Base-by-base conservation (phyloP, 108 stramenopile species). In the Pseudonitzschia multistriata region DNA sequence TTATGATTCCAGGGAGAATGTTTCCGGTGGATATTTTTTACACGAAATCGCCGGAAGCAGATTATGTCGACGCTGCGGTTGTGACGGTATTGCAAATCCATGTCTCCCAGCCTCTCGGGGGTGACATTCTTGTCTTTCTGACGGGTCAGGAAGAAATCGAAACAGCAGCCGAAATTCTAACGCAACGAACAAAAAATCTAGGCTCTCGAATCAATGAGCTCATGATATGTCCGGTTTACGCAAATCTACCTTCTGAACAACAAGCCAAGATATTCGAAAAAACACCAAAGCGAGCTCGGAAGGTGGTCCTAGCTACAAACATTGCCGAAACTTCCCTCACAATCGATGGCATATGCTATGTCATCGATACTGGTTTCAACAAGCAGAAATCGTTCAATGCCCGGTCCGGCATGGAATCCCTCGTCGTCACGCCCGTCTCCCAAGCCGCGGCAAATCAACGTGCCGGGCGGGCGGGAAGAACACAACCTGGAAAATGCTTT, bases 101-200 rank as follows among this genome's bases (percentile, higher is more conserved):
- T 72, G 90, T 99, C 45, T 90, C 96, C 28, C 98, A 99, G 78
- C 96, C 95, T 0, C 74, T 97, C 13, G 57, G 57, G 25, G 99
- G 99, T 14, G 99, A 99, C 76, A 90, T 98, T 67, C 86, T 99
- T 24, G 95, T 99, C 28, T 99, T 99, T 74, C 72, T 98, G 0
- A 98, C 98, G 1, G 99, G 99, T 45, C 98, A 99, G 74, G 99
- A 98, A 74, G 99, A 99, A 79, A 99, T 99, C 74, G 99, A 99
- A 73, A 93, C 96, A 3, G 96, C 96, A 7, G 83, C 86, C 19
- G 98, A 99, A 84, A 97, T 92, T 36, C 74, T 99, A 19, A 81
- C 83, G 3, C 79, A 92, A 66, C 84, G 98, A 24, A 91, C 93
- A 0, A 79, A 86, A 30, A 82, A 76, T 19, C 75, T 96, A 11